phyloP scores from a whole-genome alignment of 768 basidiomycete genomes.

The Hortiboletus flavorubellus region DNA sequence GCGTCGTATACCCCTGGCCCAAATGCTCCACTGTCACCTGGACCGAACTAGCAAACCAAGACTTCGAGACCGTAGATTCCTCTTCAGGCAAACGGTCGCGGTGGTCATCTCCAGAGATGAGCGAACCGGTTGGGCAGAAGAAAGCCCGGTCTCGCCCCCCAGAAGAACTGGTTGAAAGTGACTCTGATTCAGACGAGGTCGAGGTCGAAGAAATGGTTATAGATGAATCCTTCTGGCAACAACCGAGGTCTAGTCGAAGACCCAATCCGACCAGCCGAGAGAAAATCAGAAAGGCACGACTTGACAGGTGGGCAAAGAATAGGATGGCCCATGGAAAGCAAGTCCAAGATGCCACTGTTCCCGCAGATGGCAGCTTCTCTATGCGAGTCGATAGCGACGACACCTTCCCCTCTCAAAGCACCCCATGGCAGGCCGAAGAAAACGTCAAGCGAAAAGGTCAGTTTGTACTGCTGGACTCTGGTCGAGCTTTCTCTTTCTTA shows the following conservation, averaged over 20 bases:
- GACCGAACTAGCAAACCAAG: constrained; percentile 14
- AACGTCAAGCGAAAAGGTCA: constrained; percentile 51
- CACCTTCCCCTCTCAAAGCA: constrained; percentile 12
- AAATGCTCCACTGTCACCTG: constrained; percentile 26
- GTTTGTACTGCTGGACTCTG: not conserved
- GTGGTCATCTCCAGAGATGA: constrained; percentile 23
- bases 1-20: constrained; percentile 48
- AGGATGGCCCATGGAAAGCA: constrained; percentile 25
- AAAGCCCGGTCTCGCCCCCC: constrained; percentile 25
- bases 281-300: constrained; percentile 27
- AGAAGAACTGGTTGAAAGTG: constrained; percentile 19
- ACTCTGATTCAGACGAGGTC: constrained; percentile 38
- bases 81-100: constrained; percentile 28
- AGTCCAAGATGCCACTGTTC: constrained; percentile 30
- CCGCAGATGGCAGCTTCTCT: constrained; percentile 27
- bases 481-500: constrained; percentile 7
- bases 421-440: constrained; percentile 27
- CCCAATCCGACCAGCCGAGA: constrained; percentile 30
- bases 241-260: constrained; percentile 12
- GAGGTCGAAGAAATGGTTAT: constrained; percentile 52
- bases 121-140: constrained; percentile 18
- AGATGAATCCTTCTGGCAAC: constrained; percentile 30
- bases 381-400: constrained; percentile 29
- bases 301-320: constrained; percentile 27
- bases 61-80: constrained; percentile 3